Evolutionary conservation across 139 green algal species (phyloP), one percentile per base, ranked within the genome.

Genomic region (Yamagishiella unicocca): DNA sequence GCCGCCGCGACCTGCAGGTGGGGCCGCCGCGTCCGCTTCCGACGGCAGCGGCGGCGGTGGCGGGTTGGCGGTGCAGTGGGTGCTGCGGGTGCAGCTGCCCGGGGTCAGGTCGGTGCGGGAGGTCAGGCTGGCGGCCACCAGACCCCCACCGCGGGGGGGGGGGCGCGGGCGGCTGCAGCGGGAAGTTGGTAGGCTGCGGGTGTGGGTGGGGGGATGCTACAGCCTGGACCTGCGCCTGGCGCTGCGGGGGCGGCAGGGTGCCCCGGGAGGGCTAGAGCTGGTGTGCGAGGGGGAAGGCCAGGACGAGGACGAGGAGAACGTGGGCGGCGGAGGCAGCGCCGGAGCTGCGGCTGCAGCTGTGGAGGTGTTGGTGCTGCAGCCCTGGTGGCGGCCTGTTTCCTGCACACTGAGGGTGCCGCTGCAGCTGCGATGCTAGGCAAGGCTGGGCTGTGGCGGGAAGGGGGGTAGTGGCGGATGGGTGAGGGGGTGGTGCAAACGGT

Each of bases 131-230:
- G 79, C 79, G 9, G 40, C 40, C 33, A 85, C 79, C 35, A 31
- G 43, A 31, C 19, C 54, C 2, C 37, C 24, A 9, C 33, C 7
- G 21, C 6, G 4, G 24, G 54, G 2, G 42, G 17, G 7, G 61
- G 40, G n/a, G 21, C 14, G 12, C 0, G n/a, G 1, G 79, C 29
- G 24, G 43, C 10, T 29, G 19, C 14, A 10, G 46, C 55, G 7
- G 10, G 25, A 4, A 17, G 14, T n/a, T 7, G 61, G 40, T 24
- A 58, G 79, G 7, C 40, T 85, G 61, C 61, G 79, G 22, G 40
- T 64, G n/a, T 85, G 79, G 79, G 79, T 64, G 29, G 42, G 27
- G 40, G 61, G 61, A 8, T 29, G 29, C 40, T 85, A 85, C 62
- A 76, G 14, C 40, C 61, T 85, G 27, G 79, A 85, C 29, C 29